A percentile compares a stretch with the other conserved stretches of the same genome.
These are phyloP conservation scores for Colletotrichum sojae DNA, from an alignment of 2,329 filamentous ascomycete species.

Conservation along the genomic window DNA sequence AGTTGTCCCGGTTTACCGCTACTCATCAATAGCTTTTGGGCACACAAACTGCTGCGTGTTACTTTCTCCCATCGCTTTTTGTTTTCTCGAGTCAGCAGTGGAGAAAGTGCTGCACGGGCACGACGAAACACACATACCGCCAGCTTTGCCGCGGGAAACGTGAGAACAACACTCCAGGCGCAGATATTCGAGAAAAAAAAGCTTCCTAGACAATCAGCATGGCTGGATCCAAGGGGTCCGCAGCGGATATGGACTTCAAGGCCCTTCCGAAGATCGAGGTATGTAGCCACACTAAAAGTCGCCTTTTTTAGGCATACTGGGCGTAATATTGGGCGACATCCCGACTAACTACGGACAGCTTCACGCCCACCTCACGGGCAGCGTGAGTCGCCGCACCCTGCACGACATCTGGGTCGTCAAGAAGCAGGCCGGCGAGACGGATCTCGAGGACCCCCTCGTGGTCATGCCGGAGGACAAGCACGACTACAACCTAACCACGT, in stretches of 20 bases:
- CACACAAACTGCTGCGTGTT: no score
- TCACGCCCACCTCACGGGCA: slow-evolving; percentile 85
- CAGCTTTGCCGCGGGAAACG: no score
- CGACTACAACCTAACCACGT: slow-evolving; percentile 79
- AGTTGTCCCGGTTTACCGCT: not conserved
- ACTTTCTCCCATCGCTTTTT: no score
- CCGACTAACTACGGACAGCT: slow-evolving; percentile 62
- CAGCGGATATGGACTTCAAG: slow-evolving; percentile 58
- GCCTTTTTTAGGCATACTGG: no score
- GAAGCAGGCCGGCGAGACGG: slow-evolving; percentile 64
- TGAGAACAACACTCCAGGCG: no score
- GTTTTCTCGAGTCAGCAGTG: no score
- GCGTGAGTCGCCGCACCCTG: slow-evolving; percentile 79
- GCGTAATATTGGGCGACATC: no score
- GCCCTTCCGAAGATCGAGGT: slow-evolving; percentile 72
- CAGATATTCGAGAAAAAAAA: not conserved
- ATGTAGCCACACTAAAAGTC: not conserved
- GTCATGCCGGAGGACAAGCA: slow-evolving; percentile 80
- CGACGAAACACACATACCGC: no score
- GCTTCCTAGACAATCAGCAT: not conserved
- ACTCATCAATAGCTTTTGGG: no score
- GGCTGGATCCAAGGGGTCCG: not conserved
- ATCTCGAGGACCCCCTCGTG: slow-evolving; percentile 76
- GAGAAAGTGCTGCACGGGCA: no score
- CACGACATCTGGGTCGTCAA: slow-evolving; percentile 81